These are phyloP conservation scores for Serpula lacrymans DNA, from an alignment of 768 basidiomycete genomes.

Conservation along the genomic window DNA sequence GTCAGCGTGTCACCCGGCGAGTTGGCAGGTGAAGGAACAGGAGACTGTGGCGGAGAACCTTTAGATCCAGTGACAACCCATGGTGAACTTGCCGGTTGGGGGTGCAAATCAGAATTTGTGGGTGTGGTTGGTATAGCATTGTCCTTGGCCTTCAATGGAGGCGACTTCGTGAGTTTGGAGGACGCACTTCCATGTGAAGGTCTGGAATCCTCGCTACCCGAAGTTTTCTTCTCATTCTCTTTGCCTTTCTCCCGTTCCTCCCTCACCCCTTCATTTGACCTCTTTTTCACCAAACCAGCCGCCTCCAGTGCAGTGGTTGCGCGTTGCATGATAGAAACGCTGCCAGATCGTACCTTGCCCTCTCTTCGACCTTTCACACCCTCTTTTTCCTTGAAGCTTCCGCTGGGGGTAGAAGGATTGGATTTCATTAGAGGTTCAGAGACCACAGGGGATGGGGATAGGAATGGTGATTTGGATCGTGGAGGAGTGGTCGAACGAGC, in stretches of 20 bases:
- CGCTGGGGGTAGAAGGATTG: conserved; percentile 66
- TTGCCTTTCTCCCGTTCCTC: conserved; percentile 53
- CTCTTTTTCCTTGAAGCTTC: conserved; percentile 53
- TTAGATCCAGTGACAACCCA: conserved; percentile 62
- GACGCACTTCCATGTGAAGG: conserved; percentile 66
- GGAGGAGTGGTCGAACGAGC: conserved; percentile 49
- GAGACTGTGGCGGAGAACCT: conserved; percentile 33
- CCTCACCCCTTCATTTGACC: conserved; percentile 69
- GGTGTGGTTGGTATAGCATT: conserved; percentile 49
- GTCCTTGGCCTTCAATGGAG: conserved; percentile 54
- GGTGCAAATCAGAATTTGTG: conserved; percentile 40
- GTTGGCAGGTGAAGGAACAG: conserved; percentile 45
- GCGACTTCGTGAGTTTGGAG: conserved; percentile 63
- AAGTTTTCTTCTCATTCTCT: conserved; percentile 40
- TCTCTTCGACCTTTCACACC: conserved; percentile 47
- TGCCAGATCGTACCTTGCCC: conserved; percentile 73
- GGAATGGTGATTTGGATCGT: conserved; percentile 46
- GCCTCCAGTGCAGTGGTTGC: conserved; percentile 90
- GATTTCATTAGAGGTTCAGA: conserved; percentile 52
- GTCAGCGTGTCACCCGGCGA: conserved; percentile 53
- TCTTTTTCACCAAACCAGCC: conserved; percentile 79
- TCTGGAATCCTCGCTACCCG: conserved; percentile 54
- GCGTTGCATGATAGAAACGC: conserved; percentile 94
- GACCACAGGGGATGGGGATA: conserved; percentile 54
- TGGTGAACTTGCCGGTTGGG: conserved; percentile 48